Evolutionary conservation across 2,329 filamentous ascomycete species (phyloP).

Genomic region (Botrytis pseudocinerea): DNA sequence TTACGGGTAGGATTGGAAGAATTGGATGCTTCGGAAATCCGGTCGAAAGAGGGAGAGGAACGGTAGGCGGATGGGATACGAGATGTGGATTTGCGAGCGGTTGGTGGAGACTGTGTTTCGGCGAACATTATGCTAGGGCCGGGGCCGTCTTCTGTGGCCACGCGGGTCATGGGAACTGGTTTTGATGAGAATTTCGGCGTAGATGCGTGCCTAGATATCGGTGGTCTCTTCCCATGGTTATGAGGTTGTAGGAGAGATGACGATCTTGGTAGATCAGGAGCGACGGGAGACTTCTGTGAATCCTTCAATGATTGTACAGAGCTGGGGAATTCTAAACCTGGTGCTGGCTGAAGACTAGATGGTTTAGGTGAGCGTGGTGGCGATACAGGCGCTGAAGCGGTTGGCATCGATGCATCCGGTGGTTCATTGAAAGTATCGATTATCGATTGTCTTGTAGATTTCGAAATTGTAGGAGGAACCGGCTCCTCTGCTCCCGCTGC

Average conservation of each 20-base stretch:
- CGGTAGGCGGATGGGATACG: constrained; percentile 33
- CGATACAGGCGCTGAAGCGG: constrained; percentile 14
- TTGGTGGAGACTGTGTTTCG: constrained; percentile 32
- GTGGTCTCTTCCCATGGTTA: constrained; percentile 53
- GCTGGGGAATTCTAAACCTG: constrained; percentile 27
- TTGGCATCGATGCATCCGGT: background rate
- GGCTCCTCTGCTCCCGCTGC: constrained; percentile 38
- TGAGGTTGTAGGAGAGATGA: constrained; percentile 45
- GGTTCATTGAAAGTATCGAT: background rate
- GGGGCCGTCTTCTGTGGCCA: constrained; percentile 63
- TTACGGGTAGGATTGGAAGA: constrained; percentile 44
- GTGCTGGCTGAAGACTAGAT: constrained; percentile 24
- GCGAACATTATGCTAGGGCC: constrained; percentile 70
- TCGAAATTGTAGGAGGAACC: constrained; percentile 31
- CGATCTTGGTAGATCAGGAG: constrained; percentile 46
- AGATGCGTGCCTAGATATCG: constrained; percentile 42
- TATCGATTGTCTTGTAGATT: constrained; percentile 22
- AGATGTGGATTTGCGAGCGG: constrained; percentile 33
- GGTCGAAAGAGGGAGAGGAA: constrained; percentile 43
- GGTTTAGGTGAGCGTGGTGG: constrained; percentile 19
- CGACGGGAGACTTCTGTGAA: constrained; percentile 70
- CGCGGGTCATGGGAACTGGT: constrained; percentile 35
- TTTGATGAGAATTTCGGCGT: constrained; percentile 39
- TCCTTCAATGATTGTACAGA: constrained; percentile 55
- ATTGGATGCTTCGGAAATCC: constrained; percentile 47